Percentiles rank a stretch among this genome's conserved stretches.
These are phyloP conservation scores for Hyaloscypha hepaticicola DNA, from an alignment of 495 filamentous ascomycete genomes.

Conservation along the genomic window DNA sequence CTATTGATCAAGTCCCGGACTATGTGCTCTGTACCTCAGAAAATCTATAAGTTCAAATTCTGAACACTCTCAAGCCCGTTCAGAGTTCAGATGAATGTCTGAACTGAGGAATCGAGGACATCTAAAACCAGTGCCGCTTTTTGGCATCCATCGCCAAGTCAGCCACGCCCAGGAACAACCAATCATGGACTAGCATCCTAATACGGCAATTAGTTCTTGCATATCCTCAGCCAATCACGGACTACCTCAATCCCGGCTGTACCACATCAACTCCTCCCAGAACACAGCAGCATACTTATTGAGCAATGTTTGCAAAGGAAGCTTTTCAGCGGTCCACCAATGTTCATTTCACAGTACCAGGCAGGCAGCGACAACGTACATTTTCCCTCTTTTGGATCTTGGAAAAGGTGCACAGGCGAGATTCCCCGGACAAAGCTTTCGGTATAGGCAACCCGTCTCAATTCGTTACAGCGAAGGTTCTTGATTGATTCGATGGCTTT, in stretches of 20 bases:
- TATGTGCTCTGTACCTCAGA: too few relatives aligned
- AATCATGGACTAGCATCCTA: too few relatives aligned
- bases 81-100: too few relatives aligned
- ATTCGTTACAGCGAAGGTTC: background rate
- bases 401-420: background rate
- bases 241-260: background rate
- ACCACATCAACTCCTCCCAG: background rate
- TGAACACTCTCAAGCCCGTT: too few relatives aligned
- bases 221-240: too few relatives aligned
- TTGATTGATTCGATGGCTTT: background rate
- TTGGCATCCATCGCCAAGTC: too few relatives aligned
- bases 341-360: background rate
- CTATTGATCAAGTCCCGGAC: too few relatives aligned
- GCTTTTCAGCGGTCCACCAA: background rate
- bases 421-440: background rate
- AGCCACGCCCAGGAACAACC: too few relatives aligned
- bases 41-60: too few relatives aligned
- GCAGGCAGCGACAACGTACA: background rate
- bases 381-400: background rate
- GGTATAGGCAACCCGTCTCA: background rate
- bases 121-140: too few relatives aligned
- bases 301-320: background rate
- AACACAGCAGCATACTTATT: background rate
- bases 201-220: too few relatives aligned
- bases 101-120: too few relatives aligned